phyloP scores from a whole-genome alignment of 2,329 filamentous ascomycete species.

The Paecilomyces variotii region DNA sequence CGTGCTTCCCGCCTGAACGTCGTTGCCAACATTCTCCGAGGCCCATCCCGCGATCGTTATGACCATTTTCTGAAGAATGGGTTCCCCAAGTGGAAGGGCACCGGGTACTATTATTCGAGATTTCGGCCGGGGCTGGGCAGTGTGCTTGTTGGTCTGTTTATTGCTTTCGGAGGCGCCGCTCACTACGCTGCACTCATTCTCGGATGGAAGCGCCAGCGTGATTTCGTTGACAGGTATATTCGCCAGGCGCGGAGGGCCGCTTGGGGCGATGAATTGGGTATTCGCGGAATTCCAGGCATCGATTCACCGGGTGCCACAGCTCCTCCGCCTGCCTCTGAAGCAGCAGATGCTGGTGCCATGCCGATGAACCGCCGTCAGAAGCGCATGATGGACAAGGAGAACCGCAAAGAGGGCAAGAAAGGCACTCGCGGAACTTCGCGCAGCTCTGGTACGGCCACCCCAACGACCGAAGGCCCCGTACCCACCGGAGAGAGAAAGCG shows the following conservation, averaged over 20 bases:
- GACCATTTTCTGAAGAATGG: slow-evolving; percentile 90
- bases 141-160: slow-evolving; percentile 71
- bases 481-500: slow-evolving; percentile 74
- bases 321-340: slow-evolving; percentile 39
- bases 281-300: slow-evolving; percentile 59
- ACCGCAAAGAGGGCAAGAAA: slow-evolving; percentile 56
- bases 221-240: slow-evolving; percentile 89
- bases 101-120: slow-evolving; percentile 94
- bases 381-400: slow-evolving; percentile 78
- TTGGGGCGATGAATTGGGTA: slow-evolving; percentile 73
- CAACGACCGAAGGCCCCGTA: slow-evolving; percentile 44
- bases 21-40: slow-evolving; percentile 77
- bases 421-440: slow-evolving; percentile 24
- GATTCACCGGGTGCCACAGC: slow-evolving; percentile 32
- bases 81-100: slow-evolving; percentile 94
- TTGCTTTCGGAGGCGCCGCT: slow-evolving; percentile 72
- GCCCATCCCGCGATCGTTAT: slow-evolving; percentile 74
- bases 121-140: slow-evolving; percentile 86
- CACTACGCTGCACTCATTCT: slow-evolving; percentile 84
- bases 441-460: slow-evolving; percentile 45
- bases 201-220: slow-evolving; percentile 79
- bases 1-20: slow-evolving; percentile 77
- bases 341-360: slow-evolving; percentile 44
- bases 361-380: slow-evolving; percentile 79
- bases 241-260: slow-evolving; percentile 78